These are phyloP conservation scores for Saccharum hybrid DNA, from an alignment of 202 grass and related monocot genomes.

Conservation along the genomic window DNA sequence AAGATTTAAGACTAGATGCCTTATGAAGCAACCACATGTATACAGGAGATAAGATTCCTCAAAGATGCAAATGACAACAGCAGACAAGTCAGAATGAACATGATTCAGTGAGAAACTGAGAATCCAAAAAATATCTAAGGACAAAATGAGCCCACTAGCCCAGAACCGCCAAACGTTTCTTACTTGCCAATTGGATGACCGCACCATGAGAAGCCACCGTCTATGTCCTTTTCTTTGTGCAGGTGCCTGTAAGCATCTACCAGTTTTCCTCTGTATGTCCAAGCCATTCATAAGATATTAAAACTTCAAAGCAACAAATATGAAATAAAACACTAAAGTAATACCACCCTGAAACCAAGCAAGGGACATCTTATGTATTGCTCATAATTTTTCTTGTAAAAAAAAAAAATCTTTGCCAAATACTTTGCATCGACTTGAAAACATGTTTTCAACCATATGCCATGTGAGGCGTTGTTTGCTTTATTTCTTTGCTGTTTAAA, in stretches of 20 bases:
- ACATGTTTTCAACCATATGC: neutral
- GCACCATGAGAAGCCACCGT: conserved; percentile 87
- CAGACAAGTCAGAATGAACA: conserved; percentile 21
- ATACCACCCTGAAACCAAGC: conserved; percentile 18
- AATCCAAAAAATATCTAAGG: neutral
- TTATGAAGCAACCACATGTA: conserved; percentile 28
- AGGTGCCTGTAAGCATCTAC: conserved; percentile 91
- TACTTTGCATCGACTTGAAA: neutral
- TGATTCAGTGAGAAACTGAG: conserved; percentile 14
- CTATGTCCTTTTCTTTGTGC: conserved; percentile 91
- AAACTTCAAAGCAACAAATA: conserved; percentile 30
- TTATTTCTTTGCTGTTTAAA: neutral
- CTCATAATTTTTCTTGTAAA: conserved; percentile 25
- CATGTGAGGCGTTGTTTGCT: conserved; percentile 4
- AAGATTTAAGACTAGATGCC: neutral
- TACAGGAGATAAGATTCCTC: neutral
- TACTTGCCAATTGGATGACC: conserved; percentile 97
- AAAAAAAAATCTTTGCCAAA: neutral
- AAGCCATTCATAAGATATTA: conserved; percentile 40
- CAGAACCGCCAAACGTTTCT: conserved; percentile 43
- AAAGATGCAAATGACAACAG: conserved; percentile 19
- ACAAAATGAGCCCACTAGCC: conserved; percentile 22
- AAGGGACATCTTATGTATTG: neutral
- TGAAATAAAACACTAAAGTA: conserved; percentile 33
- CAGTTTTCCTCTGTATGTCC: conserved; percentile 80